Evolutionary conservation across 2,329 filamentous ascomycete species (phyloP).

Genomic region (Grosmannia clavigera): DNA sequence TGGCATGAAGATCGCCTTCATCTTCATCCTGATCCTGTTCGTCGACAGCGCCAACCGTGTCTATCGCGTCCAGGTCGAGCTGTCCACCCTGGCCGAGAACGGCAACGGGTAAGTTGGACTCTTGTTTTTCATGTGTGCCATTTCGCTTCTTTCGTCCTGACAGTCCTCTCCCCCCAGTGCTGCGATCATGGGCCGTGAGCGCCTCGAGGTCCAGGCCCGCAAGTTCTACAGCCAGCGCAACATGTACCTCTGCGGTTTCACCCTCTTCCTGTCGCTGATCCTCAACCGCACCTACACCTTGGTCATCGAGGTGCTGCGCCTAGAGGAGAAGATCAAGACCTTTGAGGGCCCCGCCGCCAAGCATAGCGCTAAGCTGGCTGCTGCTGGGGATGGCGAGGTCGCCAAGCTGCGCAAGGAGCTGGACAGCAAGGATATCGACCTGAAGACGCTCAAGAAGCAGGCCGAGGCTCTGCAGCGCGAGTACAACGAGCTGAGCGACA

Average conservation of each 20-base stretch:
- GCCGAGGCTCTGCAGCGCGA: slow-evolving; percentile 68
- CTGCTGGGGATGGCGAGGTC: slow-evolving; percentile 66
- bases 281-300: slow-evolving; percentile 98
- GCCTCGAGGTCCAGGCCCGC: slow-evolving; percentile 95
- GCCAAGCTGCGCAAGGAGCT: slow-evolving; percentile 57
- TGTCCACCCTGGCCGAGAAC: slow-evolving; percentile 59
- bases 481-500: slow-evolving; percentile 76
- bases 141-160: slow-evolving; percentile 11
- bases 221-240: slow-evolving; percentile 99
- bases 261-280: slow-evolving; percentile 94
- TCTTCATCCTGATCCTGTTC: slow-evolving; percentile 97
- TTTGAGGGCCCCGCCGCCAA: slow-evolving; percentile 50
- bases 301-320: slow-evolving; percentile 81
- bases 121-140: neutral
- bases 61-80: slow-evolving; percentile 89
- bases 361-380: slow-evolving; percentile 43
- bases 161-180: slow-evolving; percentile 24
- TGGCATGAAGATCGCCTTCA: slow-evolving; percentile 96
- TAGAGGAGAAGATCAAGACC: slow-evolving; percentile 82
- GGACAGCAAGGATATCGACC: slow-evolving; percentile 67
- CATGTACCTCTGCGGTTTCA: slow-evolving; percentile 99
- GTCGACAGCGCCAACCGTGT: slow-evolving; percentile 92
- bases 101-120: slow-evolving; percentile 30
- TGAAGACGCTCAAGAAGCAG: slow-evolving; percentile 88
- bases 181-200: slow-evolving; percentile 77